Base-by-base conservation (phyloP, 179 eudicot species). In the Nepenthes alata region DNA sequence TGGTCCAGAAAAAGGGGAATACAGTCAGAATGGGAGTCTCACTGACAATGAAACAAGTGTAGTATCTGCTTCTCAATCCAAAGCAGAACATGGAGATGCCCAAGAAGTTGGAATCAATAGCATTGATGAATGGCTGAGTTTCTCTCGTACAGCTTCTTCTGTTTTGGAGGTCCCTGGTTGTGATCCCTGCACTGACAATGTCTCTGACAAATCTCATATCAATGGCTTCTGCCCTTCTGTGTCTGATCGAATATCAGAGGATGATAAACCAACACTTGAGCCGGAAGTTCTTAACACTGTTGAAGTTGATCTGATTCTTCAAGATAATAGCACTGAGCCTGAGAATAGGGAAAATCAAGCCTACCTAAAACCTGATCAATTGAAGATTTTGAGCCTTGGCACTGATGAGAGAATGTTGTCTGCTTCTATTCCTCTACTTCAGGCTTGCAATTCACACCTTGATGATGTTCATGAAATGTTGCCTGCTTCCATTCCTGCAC, bases 381-480 rank as follows among this genome's bases (percentile, higher is more conserved):
- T 49, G 35, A 64, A 57, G 57, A 49, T 52, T 55, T 45, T 64
- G 47, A 63, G 62, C 62, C 64, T 48, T 56, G 13, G 61, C 59
- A 47, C 50, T 63, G 64, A 39, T 58, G 81, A 59, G 39, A 67
- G 72, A 4, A 48, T 62, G 58, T 36, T 65, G 13, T 55, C 12
- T 61, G 58, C 64, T 65, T 47, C 44, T 47, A 37, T 44, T 59
- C 82, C 75, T 15, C 50, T 71, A 60, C 86, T 85, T 55, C 82
- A 65, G 34, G 55, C 55, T 15, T 52, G 16, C 34, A n/a, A 15
- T 15, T 52, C 55, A n/a, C 6, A 52, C 16, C 55, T 52, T 52
- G 15, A 52, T n/a, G 55, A 14, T 12, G 55, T 25, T 15, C 2
- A 52, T 52, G 55, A 41, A 41, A 41, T 41, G 45, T 41, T 41